phyloP scores from a whole-genome alignment of 306 rosid species.

The Pyrus betulifolia region DNA sequence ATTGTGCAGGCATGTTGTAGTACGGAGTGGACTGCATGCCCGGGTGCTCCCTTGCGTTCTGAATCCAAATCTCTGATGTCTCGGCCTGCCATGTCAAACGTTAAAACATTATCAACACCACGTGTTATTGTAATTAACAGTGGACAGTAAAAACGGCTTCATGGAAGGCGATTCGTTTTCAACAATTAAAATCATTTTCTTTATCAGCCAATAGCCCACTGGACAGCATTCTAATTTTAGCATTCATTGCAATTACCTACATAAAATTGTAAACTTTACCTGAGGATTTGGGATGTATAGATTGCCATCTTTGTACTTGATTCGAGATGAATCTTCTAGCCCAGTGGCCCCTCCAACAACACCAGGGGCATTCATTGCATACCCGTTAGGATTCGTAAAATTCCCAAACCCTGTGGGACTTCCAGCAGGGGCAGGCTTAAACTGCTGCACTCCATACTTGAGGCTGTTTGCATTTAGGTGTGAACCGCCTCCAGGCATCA shows the following conservation, averaged over 20 bases:
- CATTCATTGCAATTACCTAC: not conserved
- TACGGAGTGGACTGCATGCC: conserved; percentile 79
- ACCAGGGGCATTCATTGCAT: conserved; percentile 78
- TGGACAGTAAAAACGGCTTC: not conserved
- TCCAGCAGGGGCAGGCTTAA: conserved; percentile 84
- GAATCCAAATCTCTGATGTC: conserved; percentile 95
- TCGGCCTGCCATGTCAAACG: conserved; percentile 55
- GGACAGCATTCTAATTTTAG: not conserved
- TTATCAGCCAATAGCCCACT: not conserved
- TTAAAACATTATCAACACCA: not conserved
- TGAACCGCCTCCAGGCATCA: conserved; percentile 93
- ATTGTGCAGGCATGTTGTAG: conserved; percentile 83
- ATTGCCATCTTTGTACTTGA: conserved; percentile 86
- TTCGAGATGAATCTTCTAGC: conserved; percentile 83
- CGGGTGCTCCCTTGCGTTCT: conserved; percentile 83
- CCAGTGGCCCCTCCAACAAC: conserved; percentile 77
- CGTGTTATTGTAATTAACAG: not conserved
- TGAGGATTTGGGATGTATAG: conserved; percentile 90
- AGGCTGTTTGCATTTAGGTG: conserved; percentile 79
- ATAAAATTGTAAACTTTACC: conserved; percentile 30
- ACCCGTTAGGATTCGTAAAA: conserved; percentile 70
- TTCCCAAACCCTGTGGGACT: conserved; percentile 81
- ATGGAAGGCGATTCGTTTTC: not conserved
- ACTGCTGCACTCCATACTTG: conserved; percentile 91
- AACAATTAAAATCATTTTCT: not conserved